Conservation (phyloP, 768 basidiomycete species). For the Kwoniella dendrophila region DNA sequence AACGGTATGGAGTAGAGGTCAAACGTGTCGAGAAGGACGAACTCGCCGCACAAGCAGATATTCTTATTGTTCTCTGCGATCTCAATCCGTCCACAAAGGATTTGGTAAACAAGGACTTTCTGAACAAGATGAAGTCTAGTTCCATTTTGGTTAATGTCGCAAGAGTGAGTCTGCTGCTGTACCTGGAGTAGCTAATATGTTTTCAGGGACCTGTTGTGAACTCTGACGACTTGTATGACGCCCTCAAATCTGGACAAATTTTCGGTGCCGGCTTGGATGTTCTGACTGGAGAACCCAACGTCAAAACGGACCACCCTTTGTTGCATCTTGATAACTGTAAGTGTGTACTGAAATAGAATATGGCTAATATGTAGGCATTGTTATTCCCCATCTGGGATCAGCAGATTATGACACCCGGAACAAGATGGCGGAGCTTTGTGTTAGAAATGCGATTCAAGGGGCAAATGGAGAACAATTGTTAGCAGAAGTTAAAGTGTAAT, state of each 20-base stretch:
- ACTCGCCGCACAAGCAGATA: constrained; percentile 77
- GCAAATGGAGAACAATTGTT: constrained; percentile 36
- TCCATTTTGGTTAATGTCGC: constrained; percentile 81
- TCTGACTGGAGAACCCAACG: constrained; percentile 84
- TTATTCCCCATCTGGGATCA: constrained; percentile 88
- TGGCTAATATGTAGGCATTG: constrained; percentile 62
- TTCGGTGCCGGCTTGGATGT: constrained; percentile 94
- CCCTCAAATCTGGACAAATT: constrained; percentile 74
- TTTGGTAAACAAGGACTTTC: constrained; percentile 70
- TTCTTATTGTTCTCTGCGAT: constrained; percentile 72
- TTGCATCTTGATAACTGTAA: constrained; percentile 73
- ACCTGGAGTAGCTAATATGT: neutral
- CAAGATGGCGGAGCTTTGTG: constrained; percentile 74
- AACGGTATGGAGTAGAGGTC: constrained; percentile 57
- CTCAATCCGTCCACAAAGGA: constrained; percentile 65
- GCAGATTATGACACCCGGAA: constrained; percentile 81
- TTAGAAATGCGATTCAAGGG: constrained; percentile 37
- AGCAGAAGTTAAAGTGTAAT: constrained; percentile 38
- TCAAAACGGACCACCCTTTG: constrained; percentile 73
- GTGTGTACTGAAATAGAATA: neutral
- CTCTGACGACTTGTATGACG: constrained; percentile 80
- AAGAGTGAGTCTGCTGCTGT: constrained; percentile 59
- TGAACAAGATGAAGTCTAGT: constrained; percentile 81
- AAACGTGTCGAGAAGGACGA: constrained; percentile 66
- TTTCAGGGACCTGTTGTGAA: constrained; percentile 73